These are phyloP conservation scores for Dothistroma septosporum DNA, from an alignment of 2,329 filamentous ascomycete species.

Conservation along the genomic window DNA sequence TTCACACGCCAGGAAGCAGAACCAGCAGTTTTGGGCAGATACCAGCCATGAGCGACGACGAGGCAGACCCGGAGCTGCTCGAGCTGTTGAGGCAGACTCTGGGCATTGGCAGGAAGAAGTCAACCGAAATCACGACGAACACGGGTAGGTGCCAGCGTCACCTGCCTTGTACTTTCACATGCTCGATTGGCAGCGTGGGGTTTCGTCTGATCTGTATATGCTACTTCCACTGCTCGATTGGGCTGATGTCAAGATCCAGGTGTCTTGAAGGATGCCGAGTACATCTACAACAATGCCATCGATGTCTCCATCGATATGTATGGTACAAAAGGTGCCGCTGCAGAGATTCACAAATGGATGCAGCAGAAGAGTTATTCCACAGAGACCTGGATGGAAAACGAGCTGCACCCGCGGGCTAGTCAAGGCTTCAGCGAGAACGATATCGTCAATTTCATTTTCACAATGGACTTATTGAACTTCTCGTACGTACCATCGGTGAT, in stretches of 20 bases:
- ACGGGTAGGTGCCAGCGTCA: slow-evolving; percentile 27
- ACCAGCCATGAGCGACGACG: slow-evolving; percentile 72
- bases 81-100: slow-evolving; percentile 80
- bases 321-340: slow-evolving; percentile 76
- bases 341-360: slow-evolving; percentile 76
- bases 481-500: slow-evolving; percentile 37
- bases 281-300: slow-evolving; percentile 86
- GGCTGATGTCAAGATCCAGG: slow-evolving; percentile 50
- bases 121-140: slow-evolving; percentile 28
- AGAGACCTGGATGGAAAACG: slow-evolving; percentile 79
- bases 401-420: slow-evolving; percentile 71
- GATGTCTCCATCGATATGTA: slow-evolving; percentile 86
- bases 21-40: neutral
- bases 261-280: slow-evolving; percentile 76
- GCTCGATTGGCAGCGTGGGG: neutral
- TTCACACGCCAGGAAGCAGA: neutral
- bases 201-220: neutral
- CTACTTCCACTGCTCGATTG: neutral
- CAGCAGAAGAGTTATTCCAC: slow-evolving; percentile 77
- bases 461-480: slow-evolving; percentile 95
- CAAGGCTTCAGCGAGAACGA: slow-evolving; percentile 32
- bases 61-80: slow-evolving; percentile 81
- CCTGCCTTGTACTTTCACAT: neutral
- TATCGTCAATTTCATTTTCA: slow-evolving; percentile 82
- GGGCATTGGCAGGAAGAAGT: slow-evolving; percentile 35